Percentiles rank a stretch among this genome's conserved stretches.
These are phyloP conservation scores for Gautieria morchelliformis DNA, from an alignment of 768 basidiomycete species.

Conservation along the genomic window DNA sequence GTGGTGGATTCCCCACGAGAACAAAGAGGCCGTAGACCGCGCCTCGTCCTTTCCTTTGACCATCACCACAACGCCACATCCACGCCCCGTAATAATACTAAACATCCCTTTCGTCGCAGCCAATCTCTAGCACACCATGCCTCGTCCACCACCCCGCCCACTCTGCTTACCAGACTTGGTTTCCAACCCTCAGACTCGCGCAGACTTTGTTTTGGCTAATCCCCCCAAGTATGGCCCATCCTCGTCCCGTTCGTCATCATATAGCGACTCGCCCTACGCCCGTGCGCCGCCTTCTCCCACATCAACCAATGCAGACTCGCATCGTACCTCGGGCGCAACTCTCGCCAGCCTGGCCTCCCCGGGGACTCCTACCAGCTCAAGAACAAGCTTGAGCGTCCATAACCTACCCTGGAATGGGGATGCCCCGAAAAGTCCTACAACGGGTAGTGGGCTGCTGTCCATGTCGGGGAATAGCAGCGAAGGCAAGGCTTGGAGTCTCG, in stretches of 20 bases:
- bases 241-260: neutral
- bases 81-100: neutral
- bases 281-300: slow-evolving; percentile 2
- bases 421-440: neutral
- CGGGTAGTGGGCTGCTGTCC: neutral
- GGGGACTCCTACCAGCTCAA: neutral
- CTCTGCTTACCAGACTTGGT: slow-evolving; percentile 8
- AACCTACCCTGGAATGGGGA: neutral
- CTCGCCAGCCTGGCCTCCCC: neutral
- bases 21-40: slow-evolving; percentile 1
- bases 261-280: neutral
- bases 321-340: neutral
- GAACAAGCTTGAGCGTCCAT: slow-evolving; percentile 4
- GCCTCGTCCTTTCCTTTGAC: slow-evolving; percentile 2
- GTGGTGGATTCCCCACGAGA: no score
- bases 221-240: neutral
- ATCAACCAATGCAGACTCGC: neutral
- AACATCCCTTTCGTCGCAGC: neutral
- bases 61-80: neutral
- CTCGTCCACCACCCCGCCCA: slow-evolving; percentile 5
- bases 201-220: slow-evolving; percentile 1
- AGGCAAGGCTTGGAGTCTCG: neutral
- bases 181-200: neutral
- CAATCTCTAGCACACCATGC: neutral
- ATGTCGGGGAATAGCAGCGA: neutral